Evolutionary conservation across 345 rosid genomes (phyloP).

Genomic region (Mercurialis annua): DNA sequence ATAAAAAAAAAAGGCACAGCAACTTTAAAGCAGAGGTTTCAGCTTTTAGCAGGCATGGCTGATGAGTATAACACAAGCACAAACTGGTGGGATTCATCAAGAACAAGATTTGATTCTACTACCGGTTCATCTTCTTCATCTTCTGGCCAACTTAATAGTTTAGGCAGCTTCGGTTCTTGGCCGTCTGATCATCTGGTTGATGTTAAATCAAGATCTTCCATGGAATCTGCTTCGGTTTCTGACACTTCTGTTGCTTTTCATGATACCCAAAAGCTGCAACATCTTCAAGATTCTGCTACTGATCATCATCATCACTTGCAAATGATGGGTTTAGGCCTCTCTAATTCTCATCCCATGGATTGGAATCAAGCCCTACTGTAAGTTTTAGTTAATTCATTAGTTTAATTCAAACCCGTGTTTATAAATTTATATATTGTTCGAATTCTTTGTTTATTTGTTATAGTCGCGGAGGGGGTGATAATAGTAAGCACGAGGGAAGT

Average conservation of each 20-base stretch:
- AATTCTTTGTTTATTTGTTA: constrained; percentile 14
- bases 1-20: not conserved
- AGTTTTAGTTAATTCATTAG: too few relatives aligned
- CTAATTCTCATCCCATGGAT: constrained; percentile 67
- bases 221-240: constrained; percentile 51
- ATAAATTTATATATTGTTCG: too few relatives aligned
- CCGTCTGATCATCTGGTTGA: constrained; percentile 43
- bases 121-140: constrained; percentile 52
- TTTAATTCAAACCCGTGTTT: too few relatives aligned
- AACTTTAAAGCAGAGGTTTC: constrained; percentile 6
- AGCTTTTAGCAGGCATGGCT: constrained; percentile 41
- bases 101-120: constrained; percentile 44
- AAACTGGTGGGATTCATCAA: constrained; percentile 70
- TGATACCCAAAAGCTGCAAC: constrained; percentile 44
- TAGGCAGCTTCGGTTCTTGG: constrained; percentile 52
- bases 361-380: constrained; percentile 88
- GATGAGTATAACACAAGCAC: constrained; percentile 51
- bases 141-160: constrained; percentile 34
- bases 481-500: constrained; percentile 58
- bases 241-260: constrained; percentile 52
- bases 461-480: constrained; percentile 63
- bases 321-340: constrained; percentile 85
- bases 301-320: constrained; percentile 35
- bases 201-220: constrained; percentile 52
- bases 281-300: constrained; percentile 23